Conservation (phyloP, 139 green algal species). For the Tetraselmis chui region DNA sequence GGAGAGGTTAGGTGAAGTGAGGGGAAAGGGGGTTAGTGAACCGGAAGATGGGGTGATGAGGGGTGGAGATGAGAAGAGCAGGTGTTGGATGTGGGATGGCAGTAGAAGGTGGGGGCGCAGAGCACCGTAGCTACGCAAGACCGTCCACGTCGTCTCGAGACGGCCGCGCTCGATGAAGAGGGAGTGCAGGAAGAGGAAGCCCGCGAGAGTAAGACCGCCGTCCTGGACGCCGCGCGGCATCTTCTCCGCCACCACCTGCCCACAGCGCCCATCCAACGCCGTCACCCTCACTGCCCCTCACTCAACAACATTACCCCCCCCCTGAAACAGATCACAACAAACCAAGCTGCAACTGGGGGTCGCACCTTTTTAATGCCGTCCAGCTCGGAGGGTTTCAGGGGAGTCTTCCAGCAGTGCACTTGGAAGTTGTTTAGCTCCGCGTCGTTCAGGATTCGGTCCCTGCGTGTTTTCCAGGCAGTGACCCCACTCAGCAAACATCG, state of each 20-base stretch:
- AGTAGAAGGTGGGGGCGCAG: background rate
- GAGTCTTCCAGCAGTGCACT: slow-evolving; percentile 60
- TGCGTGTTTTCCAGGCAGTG: too few species aligned
- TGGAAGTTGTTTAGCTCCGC: slow-evolving; percentile 84
- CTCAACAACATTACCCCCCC: background rate
- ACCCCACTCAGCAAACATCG: too few species aligned
- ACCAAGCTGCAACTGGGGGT: background rate
- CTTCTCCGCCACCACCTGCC: slow-evolving; percentile 65
- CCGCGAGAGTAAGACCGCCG: slow-evolving; percentile 73
- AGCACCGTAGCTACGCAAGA: slow-evolving; percentile 70
- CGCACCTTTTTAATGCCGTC: slow-evolving; percentile 69
- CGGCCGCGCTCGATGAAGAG: slow-evolving; percentile 90
- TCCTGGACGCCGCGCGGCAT: slow-evolving; percentile 50
- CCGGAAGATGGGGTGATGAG: background rate
- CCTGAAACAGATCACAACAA: too few species aligned
- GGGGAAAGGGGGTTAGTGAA: background rate
- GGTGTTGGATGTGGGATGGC: background rate
- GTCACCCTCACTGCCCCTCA: background rate
- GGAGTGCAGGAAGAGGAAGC: slow-evolving; percentile 90
- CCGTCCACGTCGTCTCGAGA: slow-evolving; percentile 85
- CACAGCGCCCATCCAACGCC: background rate
- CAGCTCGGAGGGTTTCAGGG: slow-evolving; percentile 73
- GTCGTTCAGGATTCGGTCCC: slow-evolving; percentile 66
- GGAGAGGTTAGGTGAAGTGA: background rate
- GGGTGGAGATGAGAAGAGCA: background rate